These are phyloP conservation scores for Arachis stenosperma DNA, from an alignment of 306 rosid genomes.

Conservation along the genomic window DNA sequence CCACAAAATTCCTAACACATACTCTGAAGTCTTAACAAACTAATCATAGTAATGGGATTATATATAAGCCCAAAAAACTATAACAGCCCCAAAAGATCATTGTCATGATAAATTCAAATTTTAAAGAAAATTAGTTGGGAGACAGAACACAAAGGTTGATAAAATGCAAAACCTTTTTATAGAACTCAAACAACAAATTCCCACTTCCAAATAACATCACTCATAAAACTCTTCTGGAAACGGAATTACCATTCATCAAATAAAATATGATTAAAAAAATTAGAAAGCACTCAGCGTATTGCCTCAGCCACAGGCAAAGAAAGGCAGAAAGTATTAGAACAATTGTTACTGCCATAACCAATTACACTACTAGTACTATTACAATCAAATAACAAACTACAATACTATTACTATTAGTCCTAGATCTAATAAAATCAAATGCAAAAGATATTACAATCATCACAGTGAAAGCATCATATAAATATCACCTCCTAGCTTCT, in stretches of 20 bases:
- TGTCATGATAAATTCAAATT: neutral
- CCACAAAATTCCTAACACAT: constrained; percentile 15
- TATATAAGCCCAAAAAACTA: neutral
- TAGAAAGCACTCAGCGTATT: neutral
- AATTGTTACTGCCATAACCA: constrained; percentile 13
- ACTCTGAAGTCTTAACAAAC: constrained; percentile 16
- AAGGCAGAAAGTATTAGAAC: neutral
- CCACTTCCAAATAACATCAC: constrained; percentile 21
- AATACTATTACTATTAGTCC: neutral
- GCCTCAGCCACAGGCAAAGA: neutral
- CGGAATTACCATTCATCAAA: constrained; percentile 15
- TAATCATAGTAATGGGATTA: constrained; percentile 1
- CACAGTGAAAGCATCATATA: constrained; percentile 23
- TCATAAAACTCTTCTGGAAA: neutral
- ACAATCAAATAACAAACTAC: neutral
- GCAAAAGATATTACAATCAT: constrained; percentile 17
- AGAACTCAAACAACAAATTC: neutral
- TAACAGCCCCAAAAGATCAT: neutral
- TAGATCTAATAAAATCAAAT: constrained; percentile 20
- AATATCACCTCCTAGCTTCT: constrained; percentile 83
- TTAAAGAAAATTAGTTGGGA: neutral
- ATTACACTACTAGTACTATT: neutral
- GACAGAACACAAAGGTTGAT: neutral
- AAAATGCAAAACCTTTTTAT: constrained; percentile 11
- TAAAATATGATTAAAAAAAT: neutral